Evolutionary conservation across 805 yeast genomes (phyloP).

Genomic region (Komagataella populi): DNA sequence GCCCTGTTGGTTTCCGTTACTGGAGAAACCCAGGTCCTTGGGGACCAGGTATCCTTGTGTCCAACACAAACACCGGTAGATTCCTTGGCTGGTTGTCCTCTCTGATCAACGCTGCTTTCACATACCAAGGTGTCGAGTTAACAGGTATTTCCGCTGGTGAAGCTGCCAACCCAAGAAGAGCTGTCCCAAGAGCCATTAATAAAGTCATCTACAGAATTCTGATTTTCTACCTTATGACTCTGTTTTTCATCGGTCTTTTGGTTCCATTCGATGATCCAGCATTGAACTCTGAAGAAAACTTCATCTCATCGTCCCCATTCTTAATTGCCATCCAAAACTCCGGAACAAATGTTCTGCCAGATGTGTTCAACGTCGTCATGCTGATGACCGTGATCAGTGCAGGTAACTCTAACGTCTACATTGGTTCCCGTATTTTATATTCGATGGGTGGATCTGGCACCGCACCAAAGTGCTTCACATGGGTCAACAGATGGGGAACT

Average conservation of each 20-base stretch:
- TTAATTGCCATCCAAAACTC: conserved; percentile 56
- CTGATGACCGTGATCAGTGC: conserved; percentile 59
- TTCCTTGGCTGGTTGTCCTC: conserved; percentile 61
- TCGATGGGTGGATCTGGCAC: conserved; percentile 44
- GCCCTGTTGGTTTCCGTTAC: conserved; percentile 66
- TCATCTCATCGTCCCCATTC: conserved; percentile 52
- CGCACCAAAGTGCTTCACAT: conserved; percentile 39
- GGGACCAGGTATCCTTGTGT: conserved; percentile 48
- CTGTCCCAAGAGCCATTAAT: conserved; percentile 60
- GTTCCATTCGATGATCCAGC: conserved; percentile 56
- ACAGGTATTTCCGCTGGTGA: conserved; percentile 71
- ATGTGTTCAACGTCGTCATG: conserved; percentile 64
- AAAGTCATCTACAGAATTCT: conserved; percentile 54
- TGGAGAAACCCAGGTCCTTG: conserved; percentile 77
- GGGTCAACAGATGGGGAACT: conserved; percentile 44
- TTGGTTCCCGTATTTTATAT: conserved; percentile 54
- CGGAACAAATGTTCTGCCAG: conserved; percentile 53
- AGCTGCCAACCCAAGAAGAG: conserved; percentile 49
- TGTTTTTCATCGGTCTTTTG: conserved; percentile 55
- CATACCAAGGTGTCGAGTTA: conserved; percentile 69
- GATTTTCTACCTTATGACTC: conserved; percentile 48
- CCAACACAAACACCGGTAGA: conserved; percentile 35
- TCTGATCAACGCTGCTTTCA: conserved; percentile 59
- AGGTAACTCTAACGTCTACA: conserved; percentile 62
- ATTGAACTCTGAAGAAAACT: conserved; percentile 20